Evolutionary conservation across 345 rosid genomes (phyloP), one percentile per base, ranked within the genome.

Genomic region (Rhizophora mangle): DNA sequence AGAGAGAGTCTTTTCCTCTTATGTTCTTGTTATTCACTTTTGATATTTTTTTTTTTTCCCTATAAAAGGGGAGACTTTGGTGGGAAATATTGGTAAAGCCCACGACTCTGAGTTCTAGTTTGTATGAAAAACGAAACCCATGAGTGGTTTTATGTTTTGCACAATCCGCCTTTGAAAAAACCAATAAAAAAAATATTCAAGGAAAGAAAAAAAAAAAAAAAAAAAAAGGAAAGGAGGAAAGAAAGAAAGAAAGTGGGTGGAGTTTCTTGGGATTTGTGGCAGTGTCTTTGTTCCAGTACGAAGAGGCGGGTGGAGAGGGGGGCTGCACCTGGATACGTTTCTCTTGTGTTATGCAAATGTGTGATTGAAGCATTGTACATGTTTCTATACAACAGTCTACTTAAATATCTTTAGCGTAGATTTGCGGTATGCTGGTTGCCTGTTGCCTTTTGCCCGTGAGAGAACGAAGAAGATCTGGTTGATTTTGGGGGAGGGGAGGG

Each of bases 391-490:
- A 26, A n/a, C 15, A 32, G 24, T 63, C 39, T 55, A 27, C 21
- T 13, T 37, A 24, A 24, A 1, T 27, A 21, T 56, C 29, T 9
- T 56, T 56, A 21, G 60, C 29, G 19, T 56, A 56, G 31, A 27
- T 56, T 43, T 56, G 31, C 29, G 9, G 21, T 56, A 13, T 32
- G 34, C 27, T 51, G 26, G 21, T 15, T 72, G 71, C 51, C 20
- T 43, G 21, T 15, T 72, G 71, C 51, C 20, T 43, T 30, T 49
- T 74, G 81, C 73, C 68, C 66, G 72, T 68, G 30, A 37, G 53
- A 49, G 68, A 49, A 65, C 63, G 49, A 58, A 74, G 59, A 77
- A 79, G 89, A 86, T 85, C 91, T 80, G 74, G 69, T 68, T 68
- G 60, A 68, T 56, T 31, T 31, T 6, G 24, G 32, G 5, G 32